phyloP scores from a whole-genome alignment of 2,329 filamentous ascomycete genomes.

The Lachnellula willkommii region DNA sequence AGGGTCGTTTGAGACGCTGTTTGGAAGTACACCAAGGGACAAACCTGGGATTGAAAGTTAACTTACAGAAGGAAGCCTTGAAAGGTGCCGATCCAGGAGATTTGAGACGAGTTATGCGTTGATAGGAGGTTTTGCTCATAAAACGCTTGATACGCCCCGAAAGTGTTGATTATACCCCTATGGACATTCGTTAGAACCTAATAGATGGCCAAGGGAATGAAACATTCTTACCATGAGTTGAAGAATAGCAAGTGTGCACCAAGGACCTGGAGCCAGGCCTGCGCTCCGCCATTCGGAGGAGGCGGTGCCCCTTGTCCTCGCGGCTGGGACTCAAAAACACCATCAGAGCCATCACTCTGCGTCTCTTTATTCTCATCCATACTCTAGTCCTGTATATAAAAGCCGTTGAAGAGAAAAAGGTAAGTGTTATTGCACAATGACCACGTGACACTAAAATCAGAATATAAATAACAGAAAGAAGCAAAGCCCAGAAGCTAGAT shows the following conservation, averaged over 20 bases:
- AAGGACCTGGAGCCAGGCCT: constrained; percentile 51
- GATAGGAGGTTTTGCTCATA: constrained; percentile 33
- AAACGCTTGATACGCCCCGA: constrained; percentile 41
- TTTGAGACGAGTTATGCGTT: constrained; percentile 33
- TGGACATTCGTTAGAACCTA: constrained; percentile 1
- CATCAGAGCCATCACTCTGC: background rate
- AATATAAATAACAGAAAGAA: background rate
- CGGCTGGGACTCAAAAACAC: background rate
- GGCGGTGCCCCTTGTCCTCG: background rate
- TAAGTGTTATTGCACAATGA: background rate
- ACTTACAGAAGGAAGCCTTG: constrained; percentile 37
- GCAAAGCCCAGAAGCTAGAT: background rate
- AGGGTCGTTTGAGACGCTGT: too few species aligned
- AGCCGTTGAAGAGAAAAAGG: background rate
- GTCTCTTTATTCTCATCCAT: background rate
- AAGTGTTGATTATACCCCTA: constrained; percentile 24
- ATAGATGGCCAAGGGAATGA: background rate
- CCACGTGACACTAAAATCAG: background rate
- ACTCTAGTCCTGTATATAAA: background rate
- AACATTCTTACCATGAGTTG: constrained; percentile 7
- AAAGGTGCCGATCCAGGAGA: constrained; percentile 46
- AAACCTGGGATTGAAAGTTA: too few species aligned
- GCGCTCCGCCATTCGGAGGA: constrained; percentile 42
- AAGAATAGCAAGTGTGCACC: constrained; percentile 30
- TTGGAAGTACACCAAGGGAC: too few species aligned